Conservation (phyloP, 2,329 filamentous ascomycete genomes). For the Exophiala spinifera region DNA sequence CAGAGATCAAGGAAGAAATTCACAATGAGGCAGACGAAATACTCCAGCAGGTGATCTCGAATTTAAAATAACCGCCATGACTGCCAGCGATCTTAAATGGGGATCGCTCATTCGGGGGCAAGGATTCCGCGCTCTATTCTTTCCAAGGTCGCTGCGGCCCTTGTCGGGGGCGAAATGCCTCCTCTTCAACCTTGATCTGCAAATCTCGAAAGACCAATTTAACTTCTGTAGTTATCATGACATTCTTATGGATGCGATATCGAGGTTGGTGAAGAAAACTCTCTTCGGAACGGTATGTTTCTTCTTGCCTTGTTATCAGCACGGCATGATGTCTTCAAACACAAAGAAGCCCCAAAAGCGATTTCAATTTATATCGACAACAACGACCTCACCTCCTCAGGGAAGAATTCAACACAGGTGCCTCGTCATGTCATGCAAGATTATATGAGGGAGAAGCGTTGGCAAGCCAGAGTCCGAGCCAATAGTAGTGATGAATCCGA, state of each 20-base stretch:
- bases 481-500: conserved; percentile 1
- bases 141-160: not conserved
- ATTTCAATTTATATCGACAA: conserved; percentile 44
- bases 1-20: too few relatives aligned
- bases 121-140: conserved; percentile 4
- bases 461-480: conserved; percentile 13
- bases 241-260: too few relatives aligned
- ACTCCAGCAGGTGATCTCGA: too few relatives aligned
- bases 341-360: conserved; percentile 23
- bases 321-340: not conserved
- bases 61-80: not conserved
- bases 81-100: not conserved
- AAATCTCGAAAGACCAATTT: not conserved
- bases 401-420: conserved; percentile 38
- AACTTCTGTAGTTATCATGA: not conserved
- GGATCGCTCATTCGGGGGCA: not conserved
- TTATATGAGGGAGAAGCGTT: conserved; percentile 39
- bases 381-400: conserved; percentile 35
- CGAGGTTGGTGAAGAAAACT: too few relatives aligned
- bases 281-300: too few relatives aligned
- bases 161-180: not conserved
- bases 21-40: too few relatives aligned
- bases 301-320: not conserved
- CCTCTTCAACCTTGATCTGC: not conserved
- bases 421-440: conserved; percentile 46